Evolutionary conservation across 257 asterid genomes (phyloP).

Genomic region (Henckelia pumila): DNA sequence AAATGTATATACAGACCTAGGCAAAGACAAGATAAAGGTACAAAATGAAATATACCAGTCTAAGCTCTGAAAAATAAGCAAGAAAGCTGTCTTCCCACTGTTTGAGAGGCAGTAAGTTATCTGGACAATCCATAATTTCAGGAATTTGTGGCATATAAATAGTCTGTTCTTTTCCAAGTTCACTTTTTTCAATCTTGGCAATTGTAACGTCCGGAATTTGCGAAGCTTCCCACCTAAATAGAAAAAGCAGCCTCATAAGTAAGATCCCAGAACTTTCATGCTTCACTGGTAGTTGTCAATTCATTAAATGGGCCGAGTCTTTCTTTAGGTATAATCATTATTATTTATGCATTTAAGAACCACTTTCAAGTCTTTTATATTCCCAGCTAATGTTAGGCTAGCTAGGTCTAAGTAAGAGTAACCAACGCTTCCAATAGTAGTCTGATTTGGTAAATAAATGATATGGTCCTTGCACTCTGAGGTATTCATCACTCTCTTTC

Average conservation of each 20-base stretch:
- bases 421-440: neutral
- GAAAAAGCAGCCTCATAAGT: conserved; percentile 13
- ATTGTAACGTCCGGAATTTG: conserved; percentile 72
- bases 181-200: conserved; percentile 48
- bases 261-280: conserved; percentile 13
- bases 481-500: neutral
- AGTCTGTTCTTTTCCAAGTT: conserved; percentile 60
- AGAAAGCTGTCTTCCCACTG: conserved; percentile 95
- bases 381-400: neutral
- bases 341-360: neutral
- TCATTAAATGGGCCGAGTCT: neutral
- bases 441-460: neutral
- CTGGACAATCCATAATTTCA: conserved; percentile 68
- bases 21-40: conserved; percentile 1
- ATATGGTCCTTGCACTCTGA: neutral
- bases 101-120: conserved; percentile 72
- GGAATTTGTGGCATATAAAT: conserved; percentile 92
- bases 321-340: too few relatives aligned
- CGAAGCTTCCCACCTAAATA: conserved; percentile 84
- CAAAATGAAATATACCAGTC: conserved; percentile 51
- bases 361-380: neutral
- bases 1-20: neutral
- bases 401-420: neutral
- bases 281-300: neutral
- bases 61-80: conserved; percentile 73